Evolutionary conservation across 768 basidiomycete genomes (phyloP), one percentile per base, ranked within the genome.

Genomic region (Auriscalpium orientale): DNA sequence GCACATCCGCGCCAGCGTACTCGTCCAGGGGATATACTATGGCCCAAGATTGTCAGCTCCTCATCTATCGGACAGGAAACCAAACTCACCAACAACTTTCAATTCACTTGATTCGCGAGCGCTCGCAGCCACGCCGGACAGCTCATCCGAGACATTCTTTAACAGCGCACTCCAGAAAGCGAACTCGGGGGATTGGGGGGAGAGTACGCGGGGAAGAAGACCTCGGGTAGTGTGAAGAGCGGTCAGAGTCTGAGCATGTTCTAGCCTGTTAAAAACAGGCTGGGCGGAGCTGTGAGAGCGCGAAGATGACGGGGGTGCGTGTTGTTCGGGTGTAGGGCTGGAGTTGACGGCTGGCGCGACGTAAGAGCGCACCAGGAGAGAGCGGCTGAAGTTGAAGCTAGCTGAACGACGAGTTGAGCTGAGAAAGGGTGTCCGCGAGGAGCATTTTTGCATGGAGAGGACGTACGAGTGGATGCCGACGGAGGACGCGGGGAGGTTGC

Each of bases 21-120:
- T 79, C 68, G 66, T 84, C 81, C 51, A 78, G 62, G 12, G 81
- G 79, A 63, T 76, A 80, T 12, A 90, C 88, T 89, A 56, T 50
- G 45, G 38, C 46, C 28, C 33, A 21, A 21, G 13, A 22, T 54
- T 37, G 58, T 45, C 11, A 35, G 6, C 8, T 15, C 34, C 9
- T 15, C 20, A 12, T 20, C 18, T n/a, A 7, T 22, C 18, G n/a
- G 34, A 18, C 8, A 43, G 1, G 28, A 28, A 22, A 18, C 13
- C 12, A 21, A n/a, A 56, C 60, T 36, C 49, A 62, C 60, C 53
- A 4, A 59, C 58, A 40, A 62, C 56, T 2, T 49, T 44, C 13
- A 54, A 20, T 12, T 47, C 13, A 46, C 45, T 40, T 35, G 33
- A 10, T 48, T 44, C 35, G 46, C 33, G 18, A 49, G 12, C 38